phyloP scores from a whole-genome alignment of 208 protist species.

The Perkinsela sp. region DNA sequence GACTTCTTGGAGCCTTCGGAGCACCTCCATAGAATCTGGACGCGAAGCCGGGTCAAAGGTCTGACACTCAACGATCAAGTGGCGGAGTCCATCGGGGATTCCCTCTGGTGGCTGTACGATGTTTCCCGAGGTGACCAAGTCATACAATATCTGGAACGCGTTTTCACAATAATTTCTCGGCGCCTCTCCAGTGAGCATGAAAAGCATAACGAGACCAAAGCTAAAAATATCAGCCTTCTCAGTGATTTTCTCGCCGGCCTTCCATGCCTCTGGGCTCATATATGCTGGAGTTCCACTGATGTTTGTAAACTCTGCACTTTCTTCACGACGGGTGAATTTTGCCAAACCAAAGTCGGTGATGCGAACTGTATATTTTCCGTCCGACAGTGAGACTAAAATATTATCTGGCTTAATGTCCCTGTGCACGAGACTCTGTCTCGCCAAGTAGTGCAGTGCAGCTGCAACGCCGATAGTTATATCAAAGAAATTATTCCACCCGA shows the following conservation, averaged over 20 bases:
- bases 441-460: not conserved
- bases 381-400: not conserved
- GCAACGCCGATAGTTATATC: not conserved
- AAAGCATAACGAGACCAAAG: not conserved
- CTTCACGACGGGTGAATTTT: not conserved
- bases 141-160: not conserved
- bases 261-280: not conserved
- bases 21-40: not conserved
- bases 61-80: not conserved
- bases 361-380: not conserved
- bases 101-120: not conserved
- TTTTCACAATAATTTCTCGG: not conserved
- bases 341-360: not conserved
- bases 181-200: not conserved
- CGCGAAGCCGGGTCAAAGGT: not conserved
- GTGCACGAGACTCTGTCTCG: not conserved
- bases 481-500: not conserved
- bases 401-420: not conserved
- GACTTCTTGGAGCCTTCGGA: not conserved
- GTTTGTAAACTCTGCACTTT: not conserved
- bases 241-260: not conserved
- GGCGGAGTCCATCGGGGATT: not conserved
- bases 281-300: not conserved
- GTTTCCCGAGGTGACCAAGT: not conserved
- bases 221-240: not conserved